These are phyloP conservation scores for Eimeria acervulina DNA, from an alignment of 169 alveolate genomes.

Conservation along the genomic window DNA sequence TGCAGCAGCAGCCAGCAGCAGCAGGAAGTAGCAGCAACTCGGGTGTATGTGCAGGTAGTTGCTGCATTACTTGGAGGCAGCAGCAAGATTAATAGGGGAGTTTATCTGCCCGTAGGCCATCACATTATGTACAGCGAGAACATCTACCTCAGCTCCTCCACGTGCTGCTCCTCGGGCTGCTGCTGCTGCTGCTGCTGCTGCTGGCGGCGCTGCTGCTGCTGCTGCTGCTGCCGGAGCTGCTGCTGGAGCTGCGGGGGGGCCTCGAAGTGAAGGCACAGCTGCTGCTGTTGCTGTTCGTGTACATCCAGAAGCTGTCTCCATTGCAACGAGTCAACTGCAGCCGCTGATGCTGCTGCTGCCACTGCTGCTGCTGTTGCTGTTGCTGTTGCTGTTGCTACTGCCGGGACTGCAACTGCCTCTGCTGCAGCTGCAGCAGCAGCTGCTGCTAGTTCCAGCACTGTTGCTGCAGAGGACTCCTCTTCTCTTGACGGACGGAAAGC, in stretches of 20 bases:
- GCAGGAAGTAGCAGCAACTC: too few relatives aligned
- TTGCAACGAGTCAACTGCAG: too few relatives aligned
- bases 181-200: too few relatives aligned
- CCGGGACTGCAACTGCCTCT: neutral
- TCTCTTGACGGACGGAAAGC: neutral
- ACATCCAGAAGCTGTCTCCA: too few relatives aligned
- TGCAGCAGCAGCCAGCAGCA: too few relatives aligned
- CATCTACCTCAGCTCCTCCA: conserved; percentile 50
- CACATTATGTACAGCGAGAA: conserved; percentile 57
- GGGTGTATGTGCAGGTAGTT: too few relatives aligned
- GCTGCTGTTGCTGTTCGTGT: conserved; percentile 60
- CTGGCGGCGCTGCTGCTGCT: too few relatives aligned
- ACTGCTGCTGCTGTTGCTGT: neutral
- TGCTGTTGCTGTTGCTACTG: neutral
- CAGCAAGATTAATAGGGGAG: conserved; percentile 38
- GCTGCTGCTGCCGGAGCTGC: too few relatives aligned
- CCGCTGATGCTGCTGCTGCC: neutral
- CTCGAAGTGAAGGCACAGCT: neutral
- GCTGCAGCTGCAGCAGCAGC: neutral
- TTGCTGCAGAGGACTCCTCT: neutral
- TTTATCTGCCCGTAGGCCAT: conserved; percentile 68
- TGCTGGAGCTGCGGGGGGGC: too few relatives aligned
- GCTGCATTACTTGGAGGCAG: neutral
- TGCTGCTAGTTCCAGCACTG: neutral
- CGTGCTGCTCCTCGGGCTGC: too few relatives aligned